A percentile compares a stretch with the other conserved stretches of the same genome.
Conservation (phyloP, 768 basidiomycete species). For the Tubosaeta brunneosetosa region DNA sequence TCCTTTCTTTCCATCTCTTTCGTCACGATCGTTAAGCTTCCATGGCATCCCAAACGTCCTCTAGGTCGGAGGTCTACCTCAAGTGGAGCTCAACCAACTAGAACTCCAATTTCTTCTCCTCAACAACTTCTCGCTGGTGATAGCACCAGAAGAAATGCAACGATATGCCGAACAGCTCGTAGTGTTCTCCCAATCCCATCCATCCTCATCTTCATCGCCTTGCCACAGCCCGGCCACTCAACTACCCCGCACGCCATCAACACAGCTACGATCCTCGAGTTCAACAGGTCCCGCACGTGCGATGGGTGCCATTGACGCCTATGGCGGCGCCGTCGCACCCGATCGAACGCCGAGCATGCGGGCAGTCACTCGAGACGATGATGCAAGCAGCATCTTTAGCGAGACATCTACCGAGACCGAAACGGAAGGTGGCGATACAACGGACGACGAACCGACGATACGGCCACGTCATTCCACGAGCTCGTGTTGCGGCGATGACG, state of each 20-base stretch:
- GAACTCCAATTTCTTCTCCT: constrained; percentile 96
- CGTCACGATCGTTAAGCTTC: not conserved
- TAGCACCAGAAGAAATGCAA: constrained; percentile 89
- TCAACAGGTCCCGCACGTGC: constrained; percentile 38
- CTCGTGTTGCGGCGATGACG: constrained; percentile 37
- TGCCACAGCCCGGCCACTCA: constrained; percentile 20
- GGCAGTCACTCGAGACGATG: constrained; percentile 26
- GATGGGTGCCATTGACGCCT: constrained; percentile 55
- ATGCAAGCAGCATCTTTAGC: constrained; percentile 31
- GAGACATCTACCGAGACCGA: constrained; percentile 46
- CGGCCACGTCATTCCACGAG: constrained; percentile 43
- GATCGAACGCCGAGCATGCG: constrained; percentile 27
- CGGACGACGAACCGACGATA: constrained; percentile 83
- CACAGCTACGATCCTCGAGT: constrained; percentile 16
- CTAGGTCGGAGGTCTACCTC: constrained; percentile 93
- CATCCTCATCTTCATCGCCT: constrained; percentile 33
- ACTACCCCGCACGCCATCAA: constrained; percentile 15
- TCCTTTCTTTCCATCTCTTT: constrained; percentile 9
- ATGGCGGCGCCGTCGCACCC: constrained; percentile 40
- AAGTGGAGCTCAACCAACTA: constrained; percentile 89
- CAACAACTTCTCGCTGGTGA: constrained; percentile 90
- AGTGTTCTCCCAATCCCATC: constrained; percentile 52
- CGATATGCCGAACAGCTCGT: constrained; percentile 89
- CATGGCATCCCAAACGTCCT: not conserved
- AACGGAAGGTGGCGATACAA: constrained; percentile 54